Percentiles rank a stretch among this genome's conserved stretches.
These are phyloP conservation scores for Orbilia brochopaga DNA, from an alignment of 2,329 filamentous ascomycete genomes.

Conservation along the genomic window DNA sequence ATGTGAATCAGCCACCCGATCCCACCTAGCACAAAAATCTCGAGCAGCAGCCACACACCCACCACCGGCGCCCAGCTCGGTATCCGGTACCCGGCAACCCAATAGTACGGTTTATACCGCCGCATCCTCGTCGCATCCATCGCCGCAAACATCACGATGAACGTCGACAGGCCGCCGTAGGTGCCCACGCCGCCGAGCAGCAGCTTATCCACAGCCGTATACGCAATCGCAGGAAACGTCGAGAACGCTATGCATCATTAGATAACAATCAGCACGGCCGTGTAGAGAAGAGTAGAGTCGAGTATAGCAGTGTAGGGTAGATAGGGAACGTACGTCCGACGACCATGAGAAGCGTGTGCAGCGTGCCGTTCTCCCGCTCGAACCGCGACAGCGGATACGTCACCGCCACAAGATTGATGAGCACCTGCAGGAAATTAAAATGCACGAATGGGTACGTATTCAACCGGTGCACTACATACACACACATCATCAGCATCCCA, in stretches of 20 bases:
- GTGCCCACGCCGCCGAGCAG: constrained; percentile 69
- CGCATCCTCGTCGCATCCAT: constrained; percentile 87
- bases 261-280: not conserved
- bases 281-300: constrained; percentile 10
- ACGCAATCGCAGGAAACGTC: constrained; percentile 80
- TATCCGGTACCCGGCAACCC: constrained; percentile 70
- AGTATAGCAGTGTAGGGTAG: too few species aligned
- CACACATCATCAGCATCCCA: not conserved
- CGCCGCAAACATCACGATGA: constrained; percentile 87
- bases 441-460: constrained; percentile 94
- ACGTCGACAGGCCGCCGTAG: constrained; percentile 61
- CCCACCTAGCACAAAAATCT: constrained; percentile 77
- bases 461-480: constrained; percentile 79
- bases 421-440: constrained; percentile 75
- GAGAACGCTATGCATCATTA: constrained; percentile 66
- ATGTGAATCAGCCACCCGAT: constrained; percentile 87
- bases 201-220: constrained; percentile 77
- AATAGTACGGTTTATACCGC: constrained; percentile 72
- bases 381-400: constrained; percentile 91
- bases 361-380: constrained; percentile 87
- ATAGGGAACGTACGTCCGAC: constrained; percentile 75
- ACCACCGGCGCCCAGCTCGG: constrained; percentile 84
- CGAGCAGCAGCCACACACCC: constrained; percentile 74
- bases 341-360: constrained; percentile 85
- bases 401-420: constrained; percentile 79